Conservation (phyloP, 1,284 basidiomycete species). For the Tylopilus sp. region DNA sequence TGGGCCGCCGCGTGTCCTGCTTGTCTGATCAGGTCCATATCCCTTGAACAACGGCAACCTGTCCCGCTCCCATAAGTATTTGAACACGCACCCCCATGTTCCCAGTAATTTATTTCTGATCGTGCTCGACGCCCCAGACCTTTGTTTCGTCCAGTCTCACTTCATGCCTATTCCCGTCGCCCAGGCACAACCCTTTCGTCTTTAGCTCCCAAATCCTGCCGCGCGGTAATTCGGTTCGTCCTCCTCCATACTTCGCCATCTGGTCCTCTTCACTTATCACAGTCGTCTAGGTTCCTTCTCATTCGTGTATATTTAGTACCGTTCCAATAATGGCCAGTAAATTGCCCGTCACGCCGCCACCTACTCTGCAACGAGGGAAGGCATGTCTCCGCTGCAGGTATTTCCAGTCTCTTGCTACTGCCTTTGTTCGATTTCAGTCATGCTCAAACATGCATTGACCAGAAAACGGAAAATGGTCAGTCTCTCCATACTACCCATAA, state of each 20-base stretch:
- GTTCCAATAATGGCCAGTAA: conserved; percentile 39
- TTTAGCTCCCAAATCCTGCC: conserved; percentile 8
- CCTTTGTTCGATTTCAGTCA: background rate
- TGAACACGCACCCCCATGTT: conserved; percentile 30
- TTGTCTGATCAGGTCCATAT: conserved; percentile 30
- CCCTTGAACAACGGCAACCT: conserved; percentile 28
- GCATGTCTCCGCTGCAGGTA: conserved; percentile 41
- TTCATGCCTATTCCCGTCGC: conserved; percentile 28
- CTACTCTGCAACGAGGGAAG: conserved; percentile 37
- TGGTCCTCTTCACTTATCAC: conserved; percentile 3
- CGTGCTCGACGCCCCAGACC: conserved; percentile 9
- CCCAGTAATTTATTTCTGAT: conserved; percentile 31
- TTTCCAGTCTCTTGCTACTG: conserved; percentile 5
- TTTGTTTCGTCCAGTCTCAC: conserved; percentile 1
- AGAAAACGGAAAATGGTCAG: conserved; percentile 79
- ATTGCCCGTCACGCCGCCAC: conserved; percentile 28
- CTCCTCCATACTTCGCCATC: background rate
- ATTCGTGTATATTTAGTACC: conserved; percentile 34
- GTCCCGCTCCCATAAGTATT: conserved; percentile 31
- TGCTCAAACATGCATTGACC: conserved; percentile 17
- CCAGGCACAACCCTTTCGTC: conserved; percentile 1
- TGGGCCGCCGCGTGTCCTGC: conserved; percentile 25
- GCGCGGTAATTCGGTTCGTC: conserved; percentile 10
- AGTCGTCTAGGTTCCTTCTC: conserved; percentile 20
- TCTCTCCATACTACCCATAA: background rate